These are phyloP conservation scores for Yamadazyma sp. DNA, from an alignment of 805 yeast genomes.

Conservation along the genomic window DNA sequence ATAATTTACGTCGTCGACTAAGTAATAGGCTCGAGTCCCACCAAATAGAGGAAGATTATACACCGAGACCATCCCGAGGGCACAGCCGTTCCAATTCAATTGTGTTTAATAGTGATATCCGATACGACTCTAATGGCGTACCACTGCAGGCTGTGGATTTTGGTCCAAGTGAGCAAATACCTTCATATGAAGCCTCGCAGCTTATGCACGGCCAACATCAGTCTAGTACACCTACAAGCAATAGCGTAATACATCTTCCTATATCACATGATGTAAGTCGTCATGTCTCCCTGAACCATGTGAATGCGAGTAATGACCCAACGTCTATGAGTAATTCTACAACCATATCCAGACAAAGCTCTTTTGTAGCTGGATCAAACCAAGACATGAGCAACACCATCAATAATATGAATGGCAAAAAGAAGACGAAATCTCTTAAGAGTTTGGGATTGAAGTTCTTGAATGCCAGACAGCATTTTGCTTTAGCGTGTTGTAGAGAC, in stretches of 20 bases:
- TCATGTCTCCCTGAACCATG: conserved; percentile 5
- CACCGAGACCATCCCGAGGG: conserved; percentile 16
- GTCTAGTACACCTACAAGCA: not conserved
- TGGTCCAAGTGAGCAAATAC: conserved; percentile 39
- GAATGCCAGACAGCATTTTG: conserved; percentile 72
- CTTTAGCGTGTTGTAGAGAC: conserved; percentile 76
- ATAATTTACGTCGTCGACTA: conserved; percentile 26
- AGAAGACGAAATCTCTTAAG: conserved; percentile 33
- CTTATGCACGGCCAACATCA: conserved; percentile 25
- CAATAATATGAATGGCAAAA: conserved; percentile 8
- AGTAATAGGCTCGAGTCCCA: conserved; percentile 28
- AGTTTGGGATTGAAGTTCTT: conserved; percentile 67
- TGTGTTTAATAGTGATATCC: no score
- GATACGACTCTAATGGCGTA: no score
- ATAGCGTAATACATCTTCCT: conserved; percentile 9
- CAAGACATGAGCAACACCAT: conserved; percentile 7
- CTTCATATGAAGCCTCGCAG: conserved; percentile 44
- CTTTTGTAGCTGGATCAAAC: conserved; percentile 12
- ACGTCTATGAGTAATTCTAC: conserved; percentile 12
- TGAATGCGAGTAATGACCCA: not conserved
- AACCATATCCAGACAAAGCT: conserved; percentile 14
- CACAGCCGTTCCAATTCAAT: conserved; percentile 13
- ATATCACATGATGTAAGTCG: conserved; percentile 3
- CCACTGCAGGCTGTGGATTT: no score
- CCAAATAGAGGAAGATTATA: conserved; percentile 34